These are phyloP conservation scores for Saturnispora kantuleensis DNA, from an alignment of 805 yeast genomes.

Conservation along the genomic window DNA sequence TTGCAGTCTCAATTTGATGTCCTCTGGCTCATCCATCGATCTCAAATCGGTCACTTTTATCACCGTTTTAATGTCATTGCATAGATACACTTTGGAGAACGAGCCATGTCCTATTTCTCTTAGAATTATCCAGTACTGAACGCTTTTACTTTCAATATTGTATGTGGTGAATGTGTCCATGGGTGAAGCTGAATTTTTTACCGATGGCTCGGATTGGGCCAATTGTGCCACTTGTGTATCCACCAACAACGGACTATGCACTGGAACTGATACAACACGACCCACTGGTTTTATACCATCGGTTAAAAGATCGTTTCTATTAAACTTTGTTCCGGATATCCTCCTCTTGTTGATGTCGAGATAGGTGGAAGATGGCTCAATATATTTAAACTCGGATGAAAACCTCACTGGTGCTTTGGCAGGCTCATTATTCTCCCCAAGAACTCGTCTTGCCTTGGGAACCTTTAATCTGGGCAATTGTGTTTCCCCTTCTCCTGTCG, in stretches of 20 bases:
- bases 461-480: neutral
- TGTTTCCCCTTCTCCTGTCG: neutral
- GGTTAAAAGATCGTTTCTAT: neutral
- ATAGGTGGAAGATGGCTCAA: conserved; percentile 1
- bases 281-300: conserved; percentile 21
- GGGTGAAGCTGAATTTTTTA: neutral
- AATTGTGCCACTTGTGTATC: no score
- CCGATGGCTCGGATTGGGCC: neutral
- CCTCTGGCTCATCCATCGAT: conserved; percentile 21
- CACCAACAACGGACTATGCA: conserved; percentile 10
- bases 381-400: conserved; percentile 13
- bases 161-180: conserved; percentile 4
- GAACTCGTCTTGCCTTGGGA: conserved; percentile 4
- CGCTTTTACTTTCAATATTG: conserved; percentile 3
- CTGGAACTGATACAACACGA: conserved; percentile 23
- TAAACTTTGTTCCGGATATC: no score
- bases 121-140: conserved; percentile 24
- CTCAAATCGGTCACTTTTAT: conserved; percentile 44
- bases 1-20: conserved; percentile 43
- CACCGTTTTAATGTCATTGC: conserved; percentile 40
- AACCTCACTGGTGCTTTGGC: conserved; percentile 3
- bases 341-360: neutral
- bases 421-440: conserved; percentile 3
- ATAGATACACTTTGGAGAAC: conserved; percentile 55
- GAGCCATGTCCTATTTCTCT: conserved; percentile 55